Evolutionary conservation across 768 basidiomycete species (phyloP).

Genomic region (Tricholoma matsutake): DNA sequence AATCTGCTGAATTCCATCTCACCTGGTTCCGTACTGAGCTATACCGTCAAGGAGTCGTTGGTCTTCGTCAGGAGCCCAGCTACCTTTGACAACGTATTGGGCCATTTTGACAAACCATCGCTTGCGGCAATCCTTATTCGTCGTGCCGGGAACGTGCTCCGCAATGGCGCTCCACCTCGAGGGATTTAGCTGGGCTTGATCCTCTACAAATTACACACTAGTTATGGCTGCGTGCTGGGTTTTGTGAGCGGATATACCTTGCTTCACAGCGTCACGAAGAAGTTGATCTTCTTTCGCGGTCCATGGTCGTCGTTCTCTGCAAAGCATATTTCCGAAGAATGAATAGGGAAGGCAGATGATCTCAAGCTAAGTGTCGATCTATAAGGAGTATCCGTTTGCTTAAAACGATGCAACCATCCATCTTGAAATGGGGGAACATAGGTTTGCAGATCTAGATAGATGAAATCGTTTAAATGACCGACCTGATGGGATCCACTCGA

Average conservation of each 20-base stretch:
- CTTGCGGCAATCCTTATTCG: slow-evolving; percentile 64
- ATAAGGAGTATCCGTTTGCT: too few relatives aligned
- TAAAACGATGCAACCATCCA: too few relatives aligned
- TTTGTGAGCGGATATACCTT: slow-evolving; percentile 29
- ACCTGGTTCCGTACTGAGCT: slow-evolving; percentile 55
- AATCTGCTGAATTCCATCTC: too few relatives aligned
- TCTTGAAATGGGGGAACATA: too few relatives aligned
- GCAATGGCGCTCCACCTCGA: slow-evolving; percentile 63
- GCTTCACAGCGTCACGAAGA: slow-evolving; percentile 47
- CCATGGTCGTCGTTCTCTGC: slow-evolving; percentile 51
- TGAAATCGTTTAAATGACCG: too few relatives aligned
- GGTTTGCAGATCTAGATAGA: too few relatives aligned
- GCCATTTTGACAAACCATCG: slow-evolving; percentile 66
- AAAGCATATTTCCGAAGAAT: slow-evolving; percentile 30
- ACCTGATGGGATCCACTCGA: too few relatives aligned
- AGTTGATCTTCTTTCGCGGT: slow-evolving; percentile 51
- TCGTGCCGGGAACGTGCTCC: slow-evolving; percentile 56
- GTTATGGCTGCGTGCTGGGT: slow-evolving; percentile 8
- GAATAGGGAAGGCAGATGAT: too few relatives aligned
- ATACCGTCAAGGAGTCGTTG: slow-evolving; percentile 55
- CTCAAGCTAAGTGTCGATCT: too few relatives aligned
- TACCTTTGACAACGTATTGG: slow-evolving; percentile 57
- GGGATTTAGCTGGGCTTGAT: slow-evolving; percentile 53
- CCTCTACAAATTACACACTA: too few relatives aligned
- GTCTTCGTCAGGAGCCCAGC: slow-evolving; percentile 61